phyloP scores from a whole-genome alignment of 345 rosid genomes.

The Psidium friedrichsthalianum region DNA sequence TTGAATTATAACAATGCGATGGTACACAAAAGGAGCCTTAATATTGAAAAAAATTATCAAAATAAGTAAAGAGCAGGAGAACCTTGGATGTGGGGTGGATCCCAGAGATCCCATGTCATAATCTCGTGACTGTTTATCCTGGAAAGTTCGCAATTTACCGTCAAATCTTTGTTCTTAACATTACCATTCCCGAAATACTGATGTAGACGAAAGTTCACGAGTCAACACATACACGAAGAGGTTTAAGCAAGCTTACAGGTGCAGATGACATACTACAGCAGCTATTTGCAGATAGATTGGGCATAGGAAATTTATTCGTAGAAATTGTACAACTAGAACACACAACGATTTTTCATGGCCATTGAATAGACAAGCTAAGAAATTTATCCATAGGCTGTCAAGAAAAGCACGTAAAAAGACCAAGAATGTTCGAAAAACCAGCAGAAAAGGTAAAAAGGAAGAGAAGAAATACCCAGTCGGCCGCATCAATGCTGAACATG shows the following conservation, averaged over 20 bases:
- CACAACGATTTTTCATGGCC: background rate
- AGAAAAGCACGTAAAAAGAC: background rate
- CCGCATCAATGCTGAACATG: background rate
- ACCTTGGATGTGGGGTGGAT: slow-evolving; percentile 30
- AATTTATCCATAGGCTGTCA: background rate
- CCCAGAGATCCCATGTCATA: slow-evolving; percentile 56
- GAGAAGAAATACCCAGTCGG: background rate
- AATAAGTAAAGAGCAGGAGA: background rate
- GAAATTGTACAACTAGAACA: background rate
- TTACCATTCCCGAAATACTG: background rate
- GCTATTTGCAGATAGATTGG: background rate
- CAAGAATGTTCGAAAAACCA: background rate
- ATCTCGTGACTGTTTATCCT: background rate
- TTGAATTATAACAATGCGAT: background rate
- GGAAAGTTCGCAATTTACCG: background rate
- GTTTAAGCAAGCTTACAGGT: background rate
- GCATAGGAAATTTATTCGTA: background rate
- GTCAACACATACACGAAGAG: background rate
- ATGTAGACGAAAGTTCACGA: background rate
- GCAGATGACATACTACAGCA: background rate
- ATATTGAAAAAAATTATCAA: background rate
- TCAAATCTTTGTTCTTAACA: background rate
- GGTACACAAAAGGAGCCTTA: background rate
- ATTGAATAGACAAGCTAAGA: background rate
- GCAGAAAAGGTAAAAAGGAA: background rate